Conservation (phyloP, 2,329 filamentous ascomycete species). For the Xylaria sp. region DNA sequence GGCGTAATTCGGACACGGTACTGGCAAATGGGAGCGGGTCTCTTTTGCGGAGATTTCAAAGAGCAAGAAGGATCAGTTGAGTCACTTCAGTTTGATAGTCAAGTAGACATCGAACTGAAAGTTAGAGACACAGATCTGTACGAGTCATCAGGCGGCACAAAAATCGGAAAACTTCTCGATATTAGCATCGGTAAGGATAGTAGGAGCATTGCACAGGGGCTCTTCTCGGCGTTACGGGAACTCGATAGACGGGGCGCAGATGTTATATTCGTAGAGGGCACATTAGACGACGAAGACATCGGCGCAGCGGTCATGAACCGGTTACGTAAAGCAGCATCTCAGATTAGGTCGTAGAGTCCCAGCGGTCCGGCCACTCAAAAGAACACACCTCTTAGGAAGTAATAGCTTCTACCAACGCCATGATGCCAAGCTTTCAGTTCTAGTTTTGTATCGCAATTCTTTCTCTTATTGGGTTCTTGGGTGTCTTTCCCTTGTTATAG, state of each 20-base stretch:
- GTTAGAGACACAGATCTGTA: conserved; percentile 57
- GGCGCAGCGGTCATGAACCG: conserved; percentile 90
- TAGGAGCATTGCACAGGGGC: conserved; percentile 80
- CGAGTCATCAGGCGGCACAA: conserved; percentile 47
- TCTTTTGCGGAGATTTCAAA: conserved; percentile 51
- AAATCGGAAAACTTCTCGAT: conserved; percentile 67
- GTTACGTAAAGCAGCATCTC: conserved; percentile 79
- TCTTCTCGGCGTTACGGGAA: conserved; percentile 88
- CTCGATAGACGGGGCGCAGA: conserved; percentile 83
- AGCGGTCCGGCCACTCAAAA: conserved; percentile 38
- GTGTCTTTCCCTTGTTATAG: conserved; percentile 60
- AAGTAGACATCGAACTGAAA: conserved; percentile 49
- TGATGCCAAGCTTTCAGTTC: conserved; percentile 44
- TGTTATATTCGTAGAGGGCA: conserved; percentile 90
- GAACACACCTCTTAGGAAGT: conserved; percentile 43
- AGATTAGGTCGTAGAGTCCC: conserved; percentile 62
- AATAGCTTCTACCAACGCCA: conserved; percentile 47
- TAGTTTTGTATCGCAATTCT: conserved; percentile 34
- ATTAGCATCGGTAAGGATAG: conserved; percentile 78
- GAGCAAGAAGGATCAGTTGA: conserved; percentile 47
- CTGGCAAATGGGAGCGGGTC: conserved; percentile 61
- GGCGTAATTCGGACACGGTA: conserved; percentile 67
- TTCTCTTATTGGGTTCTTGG: conserved; percentile 25
- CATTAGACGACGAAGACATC: conserved; percentile 81
- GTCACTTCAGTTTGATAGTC: conserved; percentile 34